Conservation (phyloP, 2,329 filamentous ascomycete genomes). For the Fusarium sulawesiense region DNA sequence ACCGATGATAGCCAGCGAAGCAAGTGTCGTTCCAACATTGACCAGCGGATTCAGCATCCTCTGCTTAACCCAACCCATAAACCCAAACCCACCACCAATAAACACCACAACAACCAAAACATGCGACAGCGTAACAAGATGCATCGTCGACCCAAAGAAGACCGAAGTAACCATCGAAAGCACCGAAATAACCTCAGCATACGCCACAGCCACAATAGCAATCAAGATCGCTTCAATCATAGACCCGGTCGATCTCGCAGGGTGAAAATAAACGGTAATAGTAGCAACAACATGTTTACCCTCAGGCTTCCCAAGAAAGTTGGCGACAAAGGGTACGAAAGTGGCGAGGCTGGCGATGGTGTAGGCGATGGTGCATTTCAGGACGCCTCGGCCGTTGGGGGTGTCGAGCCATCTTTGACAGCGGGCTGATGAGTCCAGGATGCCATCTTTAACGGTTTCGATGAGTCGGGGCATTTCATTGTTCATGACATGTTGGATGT, state of each 20-base stretch:
- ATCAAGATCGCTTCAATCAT: constrained; percentile 89
- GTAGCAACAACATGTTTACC: constrained; percentile 95
- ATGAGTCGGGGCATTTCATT: constrained; percentile 28
- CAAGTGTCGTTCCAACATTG: constrained; percentile 85
- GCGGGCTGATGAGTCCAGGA: constrained; percentile 58
- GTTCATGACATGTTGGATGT: constrained; percentile 9
- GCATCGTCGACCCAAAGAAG: constrained; percentile 75
- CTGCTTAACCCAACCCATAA: constrained; percentile 90
- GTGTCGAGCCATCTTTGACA: constrained; percentile 71
- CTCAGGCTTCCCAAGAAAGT: constrained; percentile 82
- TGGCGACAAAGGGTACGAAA: constrained; percentile 78
- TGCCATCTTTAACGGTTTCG: constrained; percentile 24
- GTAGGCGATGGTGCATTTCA: constrained; percentile 94
- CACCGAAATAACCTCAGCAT: constrained; percentile 74
- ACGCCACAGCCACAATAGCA: constrained; percentile 81
- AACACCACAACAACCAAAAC: constrained; percentile 83
- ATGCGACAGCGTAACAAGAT: constrained; percentile 78
- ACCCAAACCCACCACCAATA: constrained; percentile 85
- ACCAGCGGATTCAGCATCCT: constrained; percentile 80
- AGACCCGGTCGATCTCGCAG: constrained; percentile 84
- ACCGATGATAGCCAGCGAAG: constrained; percentile 88
- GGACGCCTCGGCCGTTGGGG: constrained; percentile 78
- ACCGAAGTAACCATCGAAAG: constrained; percentile 88
- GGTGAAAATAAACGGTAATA: constrained; percentile 94
- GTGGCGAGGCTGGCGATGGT: constrained; percentile 87